Evolutionary conservation across 139 green algal species (phyloP).

Genomic region (Chlamydomonas eustigma): DNA sequence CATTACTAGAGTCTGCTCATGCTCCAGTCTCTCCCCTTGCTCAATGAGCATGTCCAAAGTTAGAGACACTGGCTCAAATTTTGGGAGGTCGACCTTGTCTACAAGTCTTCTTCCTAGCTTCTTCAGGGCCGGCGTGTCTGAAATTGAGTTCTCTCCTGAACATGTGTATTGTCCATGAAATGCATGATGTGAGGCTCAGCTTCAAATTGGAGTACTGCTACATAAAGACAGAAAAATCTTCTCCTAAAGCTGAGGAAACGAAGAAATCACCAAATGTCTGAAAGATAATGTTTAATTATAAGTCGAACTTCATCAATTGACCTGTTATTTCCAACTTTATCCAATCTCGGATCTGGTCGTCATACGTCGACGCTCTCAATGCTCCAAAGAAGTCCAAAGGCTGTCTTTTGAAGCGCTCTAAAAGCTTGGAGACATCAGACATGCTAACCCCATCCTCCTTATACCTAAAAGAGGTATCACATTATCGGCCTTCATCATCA

Average conservation of each 20-base stretch:
- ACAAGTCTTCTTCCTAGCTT: not conserved
- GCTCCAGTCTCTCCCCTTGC: constrained; percentile 22
- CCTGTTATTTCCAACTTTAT: not conserved
- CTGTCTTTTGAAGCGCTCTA: constrained; percentile 59
- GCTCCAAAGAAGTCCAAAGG: constrained; percentile 87
- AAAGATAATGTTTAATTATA: too few species aligned
- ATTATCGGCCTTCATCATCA: too few species aligned
- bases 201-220: too few species aligned
- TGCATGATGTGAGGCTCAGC: too few species aligned
- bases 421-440: constrained; percentile 67
- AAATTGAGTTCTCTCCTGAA: constrained; percentile 26
- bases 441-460: constrained; percentile 68
- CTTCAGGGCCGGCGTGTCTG: constrained; percentile 39
- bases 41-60: constrained; percentile 46
- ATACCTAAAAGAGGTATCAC: not conserved
- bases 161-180: too few species aligned
- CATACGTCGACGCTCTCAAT: constrained; percentile 66
- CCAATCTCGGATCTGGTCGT: constrained; percentile 67
- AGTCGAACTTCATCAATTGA: too few species aligned
- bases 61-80: constrained; percentile 57
- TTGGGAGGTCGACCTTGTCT: not conserved
- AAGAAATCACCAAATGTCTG: too few species aligned
- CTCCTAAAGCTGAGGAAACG: too few species aligned
- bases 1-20: not conserved
- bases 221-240: too few species aligned